Base-by-base conservation (phyloP, 2,329 filamentous ascomycete species). In the Neonectria magnoliae region DNA sequence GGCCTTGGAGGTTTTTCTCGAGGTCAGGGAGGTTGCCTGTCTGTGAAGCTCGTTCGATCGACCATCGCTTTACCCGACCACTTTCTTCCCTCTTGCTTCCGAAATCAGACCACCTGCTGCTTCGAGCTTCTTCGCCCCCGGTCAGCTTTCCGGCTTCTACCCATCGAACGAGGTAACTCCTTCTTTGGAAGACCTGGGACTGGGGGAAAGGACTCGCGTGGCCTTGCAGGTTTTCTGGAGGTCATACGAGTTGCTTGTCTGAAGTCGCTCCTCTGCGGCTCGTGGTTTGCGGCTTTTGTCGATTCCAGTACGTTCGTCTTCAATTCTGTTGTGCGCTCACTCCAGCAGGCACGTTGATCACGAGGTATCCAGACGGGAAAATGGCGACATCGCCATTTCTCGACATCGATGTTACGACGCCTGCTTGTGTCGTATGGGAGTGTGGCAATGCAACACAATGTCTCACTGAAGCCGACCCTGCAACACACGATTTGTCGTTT, bases 211-310 rank as follows among this genome's bases (percentile, higher is more conserved):
- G 59, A 50, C 52, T 22, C 18, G 33, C 33, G 41, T 56, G 41
- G 45, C 36, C 58, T 61, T 18, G 18, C 59, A 61, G 44, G 59
- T 56, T 51, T 55, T 56, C 59, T 61, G 59, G 59, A 50, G 42
- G 29, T 47, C 18, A n/a, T 41, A 42, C 20, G 33, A 33, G 59
- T 61, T 44, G 14, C 59, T 33, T 61, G 59, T 61, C 44, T 50
- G 27, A 62, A 52, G 52, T 62, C 16, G 36, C 53, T 22, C 29
- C 20, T 54, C 29, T 54, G n/a, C 6, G 14, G 31, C 42, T 54
- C 33, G 41, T 60, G 33, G 44, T 41, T 51, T 50, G n/a, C 18
- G 57, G 20, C 38, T 25, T 47, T 27, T 36, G 41, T 52, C 45
- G 33, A 45, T 42, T 16, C 31, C n/a, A 33, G 58, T 61, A 31